Base-by-base conservation (phyloP, 2,329 filamentous ascomycete genomes). In the Pseudogymnoascus sp. region DNA sequence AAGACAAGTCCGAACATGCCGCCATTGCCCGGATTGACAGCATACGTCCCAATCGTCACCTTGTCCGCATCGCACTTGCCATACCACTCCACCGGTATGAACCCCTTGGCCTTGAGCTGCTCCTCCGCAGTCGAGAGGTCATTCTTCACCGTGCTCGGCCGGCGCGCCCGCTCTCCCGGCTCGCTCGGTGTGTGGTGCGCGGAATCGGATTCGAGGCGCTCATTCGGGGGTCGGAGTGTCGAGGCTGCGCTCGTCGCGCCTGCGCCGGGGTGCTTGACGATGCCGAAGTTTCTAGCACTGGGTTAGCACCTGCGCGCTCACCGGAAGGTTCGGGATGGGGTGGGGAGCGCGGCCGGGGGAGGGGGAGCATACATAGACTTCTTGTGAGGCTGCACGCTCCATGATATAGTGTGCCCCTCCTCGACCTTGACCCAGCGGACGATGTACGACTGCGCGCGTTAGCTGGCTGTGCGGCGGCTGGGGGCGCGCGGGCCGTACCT, bases 1-100 rank as follows among this genome's bases (percentile, higher is more conserved):
- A 99, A 96, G 33, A 97, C 91, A 65, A 99, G 80, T 63, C 92
- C 94, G 73, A 96, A 99, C 85, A 96, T 97, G 71, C 94, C 94
- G 23, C 87, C 90, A 66, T 94, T 86, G 35, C 85, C 86, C 6
- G 78, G 71, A 0, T 79, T 78, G 23, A 97, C 90, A 72, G 96
- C 89, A 73, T 91, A 91, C 19, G 88, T 94, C 33, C 93, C 94
- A 74, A 93, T 91, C 19, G 91, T 90, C 60, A 97, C 92, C 78
- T 94, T 93, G 78, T 97, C 93, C 38, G 94, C 92, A 76, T 97
- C 93, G 74, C 92, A 97, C 80, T 93, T 96, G 41, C 94, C 94
- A 68, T 89, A 81, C 94, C 94, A 99, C 71, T 90, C 86, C 38
- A 90, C 84, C 10, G 86, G 77, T 60, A 88, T 78, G 78, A 90